These are phyloP conservation scores for Vigna mungo DNA, from an alignment of 306 rosid genomes.

Conservation along the genomic window DNA sequence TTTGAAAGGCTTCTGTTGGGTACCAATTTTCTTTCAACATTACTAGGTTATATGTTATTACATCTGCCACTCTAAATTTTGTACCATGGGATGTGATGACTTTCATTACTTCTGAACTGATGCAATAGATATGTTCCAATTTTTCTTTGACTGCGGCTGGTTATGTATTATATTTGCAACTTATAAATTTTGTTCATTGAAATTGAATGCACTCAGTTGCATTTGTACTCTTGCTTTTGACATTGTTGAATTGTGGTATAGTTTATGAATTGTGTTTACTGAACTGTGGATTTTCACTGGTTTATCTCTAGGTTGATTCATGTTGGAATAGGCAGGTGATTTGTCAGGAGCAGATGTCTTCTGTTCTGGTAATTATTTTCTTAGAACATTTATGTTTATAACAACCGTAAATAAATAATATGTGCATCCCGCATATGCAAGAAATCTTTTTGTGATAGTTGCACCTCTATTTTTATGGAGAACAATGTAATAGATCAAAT, in stretches of 20 bases:
- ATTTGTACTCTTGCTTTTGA: background rate
- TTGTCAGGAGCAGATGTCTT: conserved; percentile 4
- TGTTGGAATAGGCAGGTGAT: background rate
- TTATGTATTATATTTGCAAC: conserved; percentile 25
- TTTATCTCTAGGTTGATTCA: conserved; percentile 27
- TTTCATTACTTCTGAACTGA: background rate
- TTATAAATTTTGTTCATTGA: conserved; percentile 1
- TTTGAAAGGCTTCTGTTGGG: conserved; percentile 48
- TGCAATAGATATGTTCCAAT: background rate
- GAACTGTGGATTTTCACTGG: conserved; percentile 22
- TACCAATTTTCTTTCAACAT: background rate
- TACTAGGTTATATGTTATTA: conserved; percentile 15
- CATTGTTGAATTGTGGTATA: background rate
- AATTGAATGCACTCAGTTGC: background rate
- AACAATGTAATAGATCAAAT: background rate
- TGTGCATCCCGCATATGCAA: background rate
- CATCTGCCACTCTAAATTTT: background rate
- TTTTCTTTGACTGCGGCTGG: background rate
- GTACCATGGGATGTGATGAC: conserved; percentile 25
- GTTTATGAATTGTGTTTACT: conserved; percentile 13
- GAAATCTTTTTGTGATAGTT: background rate
- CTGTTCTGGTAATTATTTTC: conserved; percentile 25
- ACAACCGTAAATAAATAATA: conserved; percentile 4
- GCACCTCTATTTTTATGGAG: background rate
- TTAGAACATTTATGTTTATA: conserved; percentile 1